Evolutionary conservation across 495 filamentous ascomycete species (phyloP).

Genomic region (Trichoderma parareesei): DNA sequence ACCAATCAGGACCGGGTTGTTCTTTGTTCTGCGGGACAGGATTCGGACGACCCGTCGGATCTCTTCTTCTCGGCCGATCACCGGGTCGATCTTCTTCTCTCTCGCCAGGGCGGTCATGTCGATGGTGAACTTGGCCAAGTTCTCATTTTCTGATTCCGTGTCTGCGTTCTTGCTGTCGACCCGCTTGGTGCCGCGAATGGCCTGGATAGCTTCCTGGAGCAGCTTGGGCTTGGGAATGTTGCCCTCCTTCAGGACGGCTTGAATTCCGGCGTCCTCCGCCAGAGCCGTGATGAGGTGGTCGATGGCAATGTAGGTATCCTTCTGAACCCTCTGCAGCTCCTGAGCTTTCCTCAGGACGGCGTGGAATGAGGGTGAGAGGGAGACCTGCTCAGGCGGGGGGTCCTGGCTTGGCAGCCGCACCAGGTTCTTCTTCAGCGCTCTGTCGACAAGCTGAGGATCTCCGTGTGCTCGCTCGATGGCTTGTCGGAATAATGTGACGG

Average conservation of each 20-base stretch:
- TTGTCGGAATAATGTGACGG: constrained; percentile 77
- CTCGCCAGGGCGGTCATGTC: constrained; percentile 92
- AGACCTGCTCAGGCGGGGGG: constrained; percentile 80
- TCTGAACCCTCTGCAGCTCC: constrained; percentile 92
- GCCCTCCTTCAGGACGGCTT: constrained; percentile 67
- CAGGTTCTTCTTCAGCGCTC: constrained; percentile 79
- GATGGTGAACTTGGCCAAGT: constrained; percentile 93
- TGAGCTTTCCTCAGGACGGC: constrained; percentile 75
- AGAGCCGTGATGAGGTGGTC: constrained; percentile 86
- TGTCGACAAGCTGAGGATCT: constrained; percentile 79
- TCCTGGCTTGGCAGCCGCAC: constrained; percentile 91
- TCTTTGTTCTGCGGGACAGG: constrained; percentile 89
- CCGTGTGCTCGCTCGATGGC: constrained; percentile 91
- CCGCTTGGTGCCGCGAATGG: constrained; percentile 81
- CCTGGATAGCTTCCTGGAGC: constrained; percentile 75
- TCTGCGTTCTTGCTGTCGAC: constrained; percentile 96
- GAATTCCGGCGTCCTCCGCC: constrained; percentile 67
- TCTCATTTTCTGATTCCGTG: constrained; percentile 81
- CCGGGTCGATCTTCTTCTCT: constrained; percentile 95
- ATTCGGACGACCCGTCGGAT: constrained; percentile 92
- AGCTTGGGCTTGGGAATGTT: constrained; percentile 89
- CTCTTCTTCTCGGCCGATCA: constrained; percentile 95
- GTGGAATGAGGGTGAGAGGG: constrained; percentile 68
- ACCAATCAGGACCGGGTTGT: constrained; percentile 90
- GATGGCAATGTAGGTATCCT: constrained; percentile 87